Percentiles rank a stretch among this genome's conserved stretches.
Conservation (phyloP, 129 eudicot species). For the Apium graveolens region DNA sequence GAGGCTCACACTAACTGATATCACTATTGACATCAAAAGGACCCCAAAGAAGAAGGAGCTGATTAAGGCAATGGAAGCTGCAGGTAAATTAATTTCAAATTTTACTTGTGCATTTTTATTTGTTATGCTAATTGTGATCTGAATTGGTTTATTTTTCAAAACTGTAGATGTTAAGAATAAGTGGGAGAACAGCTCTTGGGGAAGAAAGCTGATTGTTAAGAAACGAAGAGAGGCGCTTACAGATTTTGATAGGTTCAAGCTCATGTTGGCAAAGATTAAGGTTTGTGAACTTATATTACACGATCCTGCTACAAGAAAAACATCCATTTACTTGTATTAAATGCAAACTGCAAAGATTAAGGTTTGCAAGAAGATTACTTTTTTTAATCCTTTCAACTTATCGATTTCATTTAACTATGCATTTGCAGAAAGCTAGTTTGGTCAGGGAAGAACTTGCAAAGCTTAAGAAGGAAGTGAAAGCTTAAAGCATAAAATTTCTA, state of each 20-base stretch:
- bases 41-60: constrained; percentile 46
- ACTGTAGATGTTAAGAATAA: constrained; percentile 72
- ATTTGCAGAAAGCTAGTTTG: constrained; percentile 67
- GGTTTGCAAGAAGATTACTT: neutral
- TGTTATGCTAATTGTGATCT: no score
- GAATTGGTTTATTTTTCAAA: neutral
- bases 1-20: constrained; percentile 47
- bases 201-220: constrained; percentile 79
- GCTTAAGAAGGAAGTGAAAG: constrained; percentile 52
- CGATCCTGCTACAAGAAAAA: neutral
- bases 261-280: constrained; percentile 85
- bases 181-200: constrained; percentile 95
- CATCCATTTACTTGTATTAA: neutral
- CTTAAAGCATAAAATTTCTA: constrained; percentile 11
- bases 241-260: constrained; percentile 77
- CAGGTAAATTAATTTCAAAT: constrained; percentile 21
- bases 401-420: neutral
- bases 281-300: constrained; percentile 16
- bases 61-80: constrained; percentile 56
- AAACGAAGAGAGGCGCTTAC: constrained; percentile 72
- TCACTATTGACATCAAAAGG: constrained; percentile 43
- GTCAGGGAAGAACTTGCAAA: constrained; percentile 75
- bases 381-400: neutral
- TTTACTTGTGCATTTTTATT: neutral
- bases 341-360: no score